Base-by-base conservation (phyloP, 2,329 filamentous ascomycete species). In the Colletotrichum sidae region DNA sequence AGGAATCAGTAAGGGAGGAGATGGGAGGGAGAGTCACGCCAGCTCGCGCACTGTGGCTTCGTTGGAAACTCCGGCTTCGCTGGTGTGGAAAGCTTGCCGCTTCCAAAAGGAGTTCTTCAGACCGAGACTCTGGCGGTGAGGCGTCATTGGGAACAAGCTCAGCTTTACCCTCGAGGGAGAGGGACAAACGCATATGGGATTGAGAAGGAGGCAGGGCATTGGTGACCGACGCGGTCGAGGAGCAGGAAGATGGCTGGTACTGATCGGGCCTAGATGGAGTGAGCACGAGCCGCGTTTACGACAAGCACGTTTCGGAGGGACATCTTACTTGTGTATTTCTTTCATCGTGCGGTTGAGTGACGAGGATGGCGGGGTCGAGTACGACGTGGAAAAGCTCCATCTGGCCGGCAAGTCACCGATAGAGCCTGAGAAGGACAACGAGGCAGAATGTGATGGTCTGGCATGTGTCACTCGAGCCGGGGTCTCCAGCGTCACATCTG, bases 141-240 rank as follows among this genome's bases (percentile, higher is more conserved):
- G 85, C 83, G 68, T 90, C 88, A 67, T 90, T 85, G 59, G 90
- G 88, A 25, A 94, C 88, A 55, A 97, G 84, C 72, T 95, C 91
- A n/a, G 95, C 95, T 74, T 94, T 95, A 70, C 95, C 95, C 73
- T 97, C 93, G 38, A 94, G 85, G 15, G 93, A 96, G 73, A 96
- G 88, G 2, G 92, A 93, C 35, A 97, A 84, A 53, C 93, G 90
- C 62, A 97, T 85, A 35, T 87, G 85, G n/a, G 82, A 78, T 52
- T 49, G 79, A 53, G 75, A 76, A 53, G 76, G 73, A 57, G 79
- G 73, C 12, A 80, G 73, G 52, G 77, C 58, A 11, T 74, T 67
- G 9, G 50, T 17, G 12, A 68, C 64, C 2, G 81, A 79, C n/a
- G 77, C 74, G 51, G 76, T 76, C 25, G 79, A 78, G 8, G 81